Evolutionary conservation across 805 yeast genomes (phyloP).

Genomic region (Zygosaccharomyces gambellarensis): DNA sequence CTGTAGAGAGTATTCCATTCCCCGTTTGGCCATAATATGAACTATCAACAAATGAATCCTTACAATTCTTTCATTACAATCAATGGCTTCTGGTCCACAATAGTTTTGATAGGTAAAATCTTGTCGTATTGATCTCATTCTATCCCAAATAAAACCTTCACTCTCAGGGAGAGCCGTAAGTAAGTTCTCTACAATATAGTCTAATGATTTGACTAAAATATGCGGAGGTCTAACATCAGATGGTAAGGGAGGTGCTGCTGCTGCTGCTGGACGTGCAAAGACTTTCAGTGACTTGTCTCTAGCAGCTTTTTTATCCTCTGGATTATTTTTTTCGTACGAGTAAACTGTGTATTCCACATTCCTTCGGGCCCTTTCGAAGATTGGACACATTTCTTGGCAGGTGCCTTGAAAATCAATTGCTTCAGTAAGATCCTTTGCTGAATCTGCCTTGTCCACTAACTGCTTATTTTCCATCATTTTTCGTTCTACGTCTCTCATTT

Average conservation of each 20-base stretch:
- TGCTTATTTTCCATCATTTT: constrained; percentile 72
- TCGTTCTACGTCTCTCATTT: constrained; percentile 70
- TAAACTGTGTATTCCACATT: constrained; percentile 83
- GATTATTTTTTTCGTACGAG: constrained; percentile 63
- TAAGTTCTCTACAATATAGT: constrained; percentile 62
- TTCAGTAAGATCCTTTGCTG: constrained; percentile 74
- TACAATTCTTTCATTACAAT: constrained; percentile 87
- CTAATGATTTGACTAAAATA: constrained; percentile 58
- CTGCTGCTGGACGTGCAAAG: constrained; percentile 95
- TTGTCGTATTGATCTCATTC: constrained; percentile 93
- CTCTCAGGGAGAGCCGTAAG: constrained; percentile 70
- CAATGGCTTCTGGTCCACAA: constrained; percentile 88
- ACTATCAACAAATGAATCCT: constrained; percentile 77
- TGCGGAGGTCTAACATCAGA: constrained; percentile 95
- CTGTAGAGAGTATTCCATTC: constrained; percentile 77
- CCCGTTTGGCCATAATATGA: constrained; percentile 77
- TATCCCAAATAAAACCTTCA: constrained; percentile 92
- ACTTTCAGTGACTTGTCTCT: constrained; percentile 72
- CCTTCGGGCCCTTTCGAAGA: constrained; percentile 84
- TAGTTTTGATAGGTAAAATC: constrained; percentile 95
- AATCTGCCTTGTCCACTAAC: constrained; percentile 81
- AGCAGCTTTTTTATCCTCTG: constrained; percentile 50
- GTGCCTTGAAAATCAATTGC: constrained; percentile 87
- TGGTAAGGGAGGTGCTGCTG: constrained; percentile 96
- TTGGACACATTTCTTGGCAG: constrained; percentile 93